A percentile compares a stretch with the other conserved stretches of the same genome.
phyloP scores from a whole-genome alignment of 2,329 filamentous ascomycete genomes.

The Pseudogymnoascus sp. region DNA sequence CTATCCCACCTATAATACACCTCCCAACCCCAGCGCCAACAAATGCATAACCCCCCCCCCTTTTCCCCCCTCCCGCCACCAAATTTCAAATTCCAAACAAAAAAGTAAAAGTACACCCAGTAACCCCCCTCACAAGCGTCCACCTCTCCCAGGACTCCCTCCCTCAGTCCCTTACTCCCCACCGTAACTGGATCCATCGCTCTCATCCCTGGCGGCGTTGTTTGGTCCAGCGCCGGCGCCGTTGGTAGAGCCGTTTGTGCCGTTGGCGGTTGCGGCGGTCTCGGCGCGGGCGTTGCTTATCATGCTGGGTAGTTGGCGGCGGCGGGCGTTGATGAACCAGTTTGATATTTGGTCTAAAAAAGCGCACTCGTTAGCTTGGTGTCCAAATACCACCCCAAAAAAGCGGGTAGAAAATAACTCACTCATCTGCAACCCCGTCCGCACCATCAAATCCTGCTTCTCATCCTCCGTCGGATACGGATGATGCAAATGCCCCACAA shows the following conservation, averaged over 20 bases:
- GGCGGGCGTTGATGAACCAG: constrained; percentile 72
- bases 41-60: not conserved
- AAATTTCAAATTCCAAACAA: not conserved
- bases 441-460: constrained; percentile 70
- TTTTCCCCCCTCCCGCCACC: not conserved
- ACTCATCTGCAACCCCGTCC: constrained; percentile 73
- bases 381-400: not conserved
- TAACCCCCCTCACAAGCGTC: not conserved
- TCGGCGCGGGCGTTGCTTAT: constrained; percentile 48
- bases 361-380: not conserved
- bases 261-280: constrained; percentile 33
- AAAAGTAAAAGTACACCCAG: not conserved
- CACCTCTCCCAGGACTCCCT: not conserved
- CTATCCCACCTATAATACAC: not conserved
- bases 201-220: constrained; percentile 20
- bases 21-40: not conserved
- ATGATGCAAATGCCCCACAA: constrained; percentile 65
- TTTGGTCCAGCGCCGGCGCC: constrained; percentile 18
- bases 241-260: constrained; percentile 9
- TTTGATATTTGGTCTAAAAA: constrained; percentile 59
- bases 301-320: constrained; percentile 54
- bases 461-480: constrained; percentile 85
- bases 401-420: constrained; percentile 33
- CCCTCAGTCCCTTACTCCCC: not conserved
- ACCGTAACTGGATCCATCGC: constrained; percentile 15